phyloP scores from a whole-genome alignment of 208 protist species.

The Acanthamoeba castellanii region DNA sequence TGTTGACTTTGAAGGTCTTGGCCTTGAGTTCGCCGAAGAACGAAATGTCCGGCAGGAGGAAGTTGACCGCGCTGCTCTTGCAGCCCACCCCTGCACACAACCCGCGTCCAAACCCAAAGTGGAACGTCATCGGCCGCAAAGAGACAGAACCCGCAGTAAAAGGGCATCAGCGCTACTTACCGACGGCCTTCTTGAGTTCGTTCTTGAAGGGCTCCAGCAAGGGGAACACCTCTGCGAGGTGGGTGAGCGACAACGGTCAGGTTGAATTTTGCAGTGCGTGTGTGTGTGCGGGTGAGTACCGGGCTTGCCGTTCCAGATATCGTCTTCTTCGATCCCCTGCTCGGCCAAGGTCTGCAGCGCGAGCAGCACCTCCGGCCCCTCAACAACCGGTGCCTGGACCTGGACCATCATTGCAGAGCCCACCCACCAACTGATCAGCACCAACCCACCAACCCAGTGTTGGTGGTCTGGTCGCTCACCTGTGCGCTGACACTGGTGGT shows the following conservation, averaged over 20 bases:
- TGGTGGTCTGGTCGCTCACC: too few relatives aligned
- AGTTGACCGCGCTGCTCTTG: slow-evolving; percentile 20
- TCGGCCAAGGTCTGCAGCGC: not conserved
- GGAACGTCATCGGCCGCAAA: not conserved
- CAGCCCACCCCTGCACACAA: not conserved
- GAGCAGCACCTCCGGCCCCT: not conserved
- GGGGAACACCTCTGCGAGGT: not conserved
- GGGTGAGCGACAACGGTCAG: not conserved
- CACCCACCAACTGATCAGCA: too few relatives aligned
- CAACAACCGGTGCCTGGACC: not conserved
- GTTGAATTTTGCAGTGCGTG: too few relatives aligned
- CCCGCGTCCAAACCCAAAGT: not conserved
- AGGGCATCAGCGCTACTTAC: too few relatives aligned
- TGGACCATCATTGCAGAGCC: too few relatives aligned
- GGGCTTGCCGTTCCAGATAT: slow-evolving; percentile 4
- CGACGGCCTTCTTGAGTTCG: not conserved
- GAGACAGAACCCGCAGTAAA: too few relatives aligned
- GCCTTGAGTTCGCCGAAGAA: not conserved
- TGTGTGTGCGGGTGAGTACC: not conserved
- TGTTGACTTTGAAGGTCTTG: slow-evolving; percentile 56
- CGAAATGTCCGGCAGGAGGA: not conserved
- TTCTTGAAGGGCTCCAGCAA: not conserved
- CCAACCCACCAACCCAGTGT: too few relatives aligned
- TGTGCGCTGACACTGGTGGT: too few relatives aligned
- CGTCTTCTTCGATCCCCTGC: not conserved